Evolutionary conservation across 805 yeast species (phyloP).

Genomic region (Starmerella sirachaensis): DNA sequence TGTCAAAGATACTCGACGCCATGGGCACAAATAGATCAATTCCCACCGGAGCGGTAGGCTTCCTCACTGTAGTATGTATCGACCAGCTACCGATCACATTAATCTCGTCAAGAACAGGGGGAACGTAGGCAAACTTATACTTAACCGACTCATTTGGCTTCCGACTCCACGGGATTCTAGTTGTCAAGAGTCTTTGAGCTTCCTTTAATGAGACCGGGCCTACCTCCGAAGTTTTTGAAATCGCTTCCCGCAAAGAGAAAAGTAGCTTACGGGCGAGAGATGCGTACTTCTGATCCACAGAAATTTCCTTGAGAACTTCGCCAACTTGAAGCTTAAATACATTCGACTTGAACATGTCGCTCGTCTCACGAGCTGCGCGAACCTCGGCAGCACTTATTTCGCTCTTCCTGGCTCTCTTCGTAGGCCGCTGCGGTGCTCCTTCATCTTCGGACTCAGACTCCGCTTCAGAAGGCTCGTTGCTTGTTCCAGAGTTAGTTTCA

Average conservation of each 20-base stretch:
- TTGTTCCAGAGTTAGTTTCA: too few species aligned
- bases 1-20: slow-evolving; percentile 64
- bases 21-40: slow-evolving; percentile 74
- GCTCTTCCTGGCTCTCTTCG: slow-evolving; percentile 3
- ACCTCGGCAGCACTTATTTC: slow-evolving; percentile 47
- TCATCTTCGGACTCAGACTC: slow-evolving; percentile 1
- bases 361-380: slow-evolving; percentile 85
- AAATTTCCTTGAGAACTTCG: slow-evolving; percentile 72
- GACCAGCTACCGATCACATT: slow-evolving; percentile 85
- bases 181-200: slow-evolving; percentile 10
- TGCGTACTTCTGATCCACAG: slow-evolving; percentile 57
- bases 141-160: slow-evolving; percentile 27
- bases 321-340: slow-evolving; percentile 92
- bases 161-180: slow-evolving; percentile 56
- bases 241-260: slow-evolving; percentile 43
- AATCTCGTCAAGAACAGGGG: slow-evolving; percentile 50
- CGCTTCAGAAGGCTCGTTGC: neutral
- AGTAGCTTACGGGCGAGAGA: slow-evolving; percentile 53
- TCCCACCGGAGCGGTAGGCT: slow-evolving; percentile 46
- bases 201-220: slow-evolving; percentile 9
- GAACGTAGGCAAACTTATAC: slow-evolving; percentile 54
- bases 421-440: neutral
- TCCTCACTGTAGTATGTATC: slow-evolving; percentile 62
- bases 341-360: slow-evolving; percentile 86
- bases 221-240: slow-evolving; percentile 10